A percentile compares a stretch with the other conserved stretches of the same genome.
phyloP scores from a whole-genome alignment of 306 rosid species.

The Leucaena leucocephala region DNA sequence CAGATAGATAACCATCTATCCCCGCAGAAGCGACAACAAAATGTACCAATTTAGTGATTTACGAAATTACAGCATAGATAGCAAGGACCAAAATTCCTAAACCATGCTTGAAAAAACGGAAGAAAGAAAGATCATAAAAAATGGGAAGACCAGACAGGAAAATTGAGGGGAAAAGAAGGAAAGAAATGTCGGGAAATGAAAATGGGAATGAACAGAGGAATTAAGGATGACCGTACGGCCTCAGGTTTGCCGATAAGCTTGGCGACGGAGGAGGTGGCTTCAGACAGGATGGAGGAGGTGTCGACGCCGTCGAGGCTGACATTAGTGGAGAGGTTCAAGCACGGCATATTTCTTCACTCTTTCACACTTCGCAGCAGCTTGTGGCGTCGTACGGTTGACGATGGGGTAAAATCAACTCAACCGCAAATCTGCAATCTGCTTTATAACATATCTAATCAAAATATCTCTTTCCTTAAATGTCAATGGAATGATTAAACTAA shows the following conservation, averaged over 20 bases:
- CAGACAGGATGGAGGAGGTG: constrained; percentile 88
- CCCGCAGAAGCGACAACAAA: no score
- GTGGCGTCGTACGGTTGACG: background rate
- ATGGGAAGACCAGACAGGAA: no score
- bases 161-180: no score
- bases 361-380: background rate
- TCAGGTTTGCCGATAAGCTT: constrained; percentile 74
- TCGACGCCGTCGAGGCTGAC: constrained; percentile 73
- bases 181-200: no score
- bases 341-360: constrained; percentile 65
- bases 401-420: background rate
- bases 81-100: no score
- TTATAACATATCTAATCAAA: background rate
- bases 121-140: no score
- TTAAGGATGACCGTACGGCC: constrained; percentile 46
- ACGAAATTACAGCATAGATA: no score
- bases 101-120: no score
- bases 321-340: constrained; percentile 85
- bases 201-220: background rate
- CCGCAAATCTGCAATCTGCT: background rate
- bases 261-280: constrained; percentile 88
- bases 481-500: background rate
- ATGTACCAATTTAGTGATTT: no score
- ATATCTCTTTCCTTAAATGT: background rate
- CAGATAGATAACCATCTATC: background rate